Evolutionary conservation across 805 yeast genomes (phyloP).

Genomic region (Saccharomyces jurei): DNA sequence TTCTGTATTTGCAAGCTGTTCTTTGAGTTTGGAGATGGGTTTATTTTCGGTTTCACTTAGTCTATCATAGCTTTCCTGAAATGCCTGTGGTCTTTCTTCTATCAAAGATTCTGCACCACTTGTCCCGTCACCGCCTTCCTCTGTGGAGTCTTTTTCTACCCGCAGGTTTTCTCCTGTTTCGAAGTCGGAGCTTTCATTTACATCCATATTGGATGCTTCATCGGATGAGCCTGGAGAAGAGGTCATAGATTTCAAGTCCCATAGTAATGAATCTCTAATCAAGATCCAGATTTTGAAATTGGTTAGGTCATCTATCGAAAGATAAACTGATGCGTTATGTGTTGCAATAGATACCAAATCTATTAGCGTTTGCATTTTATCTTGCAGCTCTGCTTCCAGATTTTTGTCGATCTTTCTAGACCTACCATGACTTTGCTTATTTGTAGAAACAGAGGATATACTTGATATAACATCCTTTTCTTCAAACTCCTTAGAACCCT

Average conservation of each 20-base stretch:
- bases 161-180: not conserved
- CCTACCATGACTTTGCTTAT: not conserved
- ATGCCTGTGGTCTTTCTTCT: conserved; percentile 20
- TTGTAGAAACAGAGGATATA: not conserved
- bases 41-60: conserved; percentile 3
- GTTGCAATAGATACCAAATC: conserved; percentile 24
- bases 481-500: not conserved
- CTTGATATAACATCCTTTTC: not conserved
- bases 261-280: conserved; percentile 27
- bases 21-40: conserved; percentile 1
- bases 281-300: conserved; percentile 28
- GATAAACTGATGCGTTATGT: conserved; percentile 28
- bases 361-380: conserved; percentile 18
- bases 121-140: conserved; percentile 2
- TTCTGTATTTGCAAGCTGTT: not conserved
- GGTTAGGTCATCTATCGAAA: conserved; percentile 24
- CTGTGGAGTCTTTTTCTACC: not conserved
- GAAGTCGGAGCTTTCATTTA: not conserved
- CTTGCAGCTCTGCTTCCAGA: conserved; percentile 4
- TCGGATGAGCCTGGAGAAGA: conserved; percentile 1
- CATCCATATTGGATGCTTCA: not conserved
- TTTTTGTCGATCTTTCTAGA: conserved; percentile 8
- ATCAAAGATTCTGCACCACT: conserved; percentile 24
- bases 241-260: conserved; percentile 21
- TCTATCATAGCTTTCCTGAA: conserved; percentile 7